Evolutionary conservation across 495 filamentous ascomycete species (phyloP).

Genomic region (Letharia columbiana): DNA sequence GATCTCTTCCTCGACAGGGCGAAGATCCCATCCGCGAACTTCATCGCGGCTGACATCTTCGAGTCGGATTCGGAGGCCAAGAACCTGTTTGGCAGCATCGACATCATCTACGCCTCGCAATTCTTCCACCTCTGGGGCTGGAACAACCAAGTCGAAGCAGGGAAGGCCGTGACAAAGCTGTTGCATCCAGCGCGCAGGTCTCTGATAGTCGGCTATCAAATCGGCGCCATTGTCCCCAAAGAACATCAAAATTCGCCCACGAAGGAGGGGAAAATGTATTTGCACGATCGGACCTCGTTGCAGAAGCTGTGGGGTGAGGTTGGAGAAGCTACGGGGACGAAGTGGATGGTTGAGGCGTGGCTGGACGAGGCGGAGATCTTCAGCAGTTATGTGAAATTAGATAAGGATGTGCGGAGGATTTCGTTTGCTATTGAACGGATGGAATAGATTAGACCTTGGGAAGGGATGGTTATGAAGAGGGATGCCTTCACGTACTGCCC

Average conservation of each 20-base stretch:
- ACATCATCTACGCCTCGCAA: slow-evolving; percentile 46
- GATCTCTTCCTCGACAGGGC: slow-evolving; percentile 43
- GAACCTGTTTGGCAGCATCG: slow-evolving; percentile 38
- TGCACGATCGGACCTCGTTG: slow-evolving; percentile 41
- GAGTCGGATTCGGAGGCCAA: slow-evolving; percentile 28
- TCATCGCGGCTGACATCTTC: slow-evolving; percentile 37
- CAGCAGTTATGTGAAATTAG: neutral
- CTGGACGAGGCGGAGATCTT: slow-evolving; percentile 1
- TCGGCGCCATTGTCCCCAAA: neutral
- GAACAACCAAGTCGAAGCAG: slow-evolving; percentile 40
- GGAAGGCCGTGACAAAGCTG: slow-evolving; percentile 31
- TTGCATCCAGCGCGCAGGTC: neutral
- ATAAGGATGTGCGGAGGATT: neutral
- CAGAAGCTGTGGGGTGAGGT: slow-evolving; percentile 44
- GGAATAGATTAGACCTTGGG: neutral
- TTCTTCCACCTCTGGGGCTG: slow-evolving; percentile 55
- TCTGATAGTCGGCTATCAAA: slow-evolving; percentile 9
- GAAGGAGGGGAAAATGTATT: slow-evolving; percentile 25
- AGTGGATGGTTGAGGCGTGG: slow-evolving; percentile 5
- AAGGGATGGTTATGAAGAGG: no score
- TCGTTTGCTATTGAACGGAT: neutral
- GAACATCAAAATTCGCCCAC: neutral
- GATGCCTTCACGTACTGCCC: no score
- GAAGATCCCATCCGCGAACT: slow-evolving; percentile 9
- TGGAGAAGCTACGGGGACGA: slow-evolving; percentile 19